Conservation (phyloP, 2,329 filamentous ascomycete genomes). For the Monosporascus ibericus region DNA sequence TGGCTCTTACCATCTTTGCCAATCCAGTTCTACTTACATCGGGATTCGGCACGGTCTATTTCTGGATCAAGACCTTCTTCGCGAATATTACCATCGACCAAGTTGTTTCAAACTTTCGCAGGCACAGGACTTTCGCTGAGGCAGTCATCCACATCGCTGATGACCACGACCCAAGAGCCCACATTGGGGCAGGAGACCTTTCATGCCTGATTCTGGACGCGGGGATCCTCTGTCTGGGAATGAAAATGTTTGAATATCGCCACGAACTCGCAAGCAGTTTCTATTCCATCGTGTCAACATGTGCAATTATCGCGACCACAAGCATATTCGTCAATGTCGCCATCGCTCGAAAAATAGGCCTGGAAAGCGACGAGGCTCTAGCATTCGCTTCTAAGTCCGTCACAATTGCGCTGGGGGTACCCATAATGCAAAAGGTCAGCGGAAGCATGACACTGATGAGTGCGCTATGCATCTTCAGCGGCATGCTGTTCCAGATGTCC, state of each 20-base stretch:
- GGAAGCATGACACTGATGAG: conserved; percentile 25
- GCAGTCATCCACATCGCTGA: conserved; percentile 12
- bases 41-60: conserved; percentile 21
- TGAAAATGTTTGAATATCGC: conserved; percentile 30
- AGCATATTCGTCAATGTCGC: conserved; percentile 24
- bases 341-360: conserved; percentile 18
- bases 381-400: conserved; percentile 25
- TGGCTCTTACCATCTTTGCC: conserved; percentile 15
- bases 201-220: conserved; percentile 23
- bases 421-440: conserved; percentile 20
- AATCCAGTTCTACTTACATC: conserved; percentile 24
- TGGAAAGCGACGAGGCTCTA: conserved; percentile 20
- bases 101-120: conserved; percentile 17
- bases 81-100: conserved; percentile 12
- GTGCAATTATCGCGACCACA: conserved; percentile 14
- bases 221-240: conserved; percentile 24
- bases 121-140: conserved; percentile 18
- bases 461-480: conserved; percentile 23
- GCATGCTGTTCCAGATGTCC: conserved; percentile 25
- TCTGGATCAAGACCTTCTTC: conserved; percentile 21
- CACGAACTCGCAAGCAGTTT: conserved; percentile 22
- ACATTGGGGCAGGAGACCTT: conserved; percentile 26
- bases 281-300: conserved; percentile 20
- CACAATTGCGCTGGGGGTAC: conserved; percentile 25
- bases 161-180: conserved; percentile 5